These are phyloP conservation scores for Apophysomyces elegans DNA, from an alignment of 371 early-diverging fungal genomes.

Conservation along the genomic window DNA sequence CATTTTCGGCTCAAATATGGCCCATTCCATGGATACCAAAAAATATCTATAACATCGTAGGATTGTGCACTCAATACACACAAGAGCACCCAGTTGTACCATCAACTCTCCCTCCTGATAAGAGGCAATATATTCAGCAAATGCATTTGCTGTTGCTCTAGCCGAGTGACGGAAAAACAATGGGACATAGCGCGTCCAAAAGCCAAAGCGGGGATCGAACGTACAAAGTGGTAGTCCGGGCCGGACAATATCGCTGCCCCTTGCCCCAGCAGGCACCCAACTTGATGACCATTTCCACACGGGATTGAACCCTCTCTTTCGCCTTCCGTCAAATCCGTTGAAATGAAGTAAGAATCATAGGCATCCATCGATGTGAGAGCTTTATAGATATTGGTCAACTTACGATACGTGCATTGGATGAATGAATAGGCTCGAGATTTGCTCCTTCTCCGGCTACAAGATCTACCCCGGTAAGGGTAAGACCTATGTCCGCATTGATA, in stretches of 20 bases:
- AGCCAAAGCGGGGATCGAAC: not conserved
- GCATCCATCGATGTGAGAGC: constrained; percentile 1
- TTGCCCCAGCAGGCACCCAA: constrained; percentile 5
- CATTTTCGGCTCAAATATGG: no score
- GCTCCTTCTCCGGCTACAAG: constrained; percentile 97
- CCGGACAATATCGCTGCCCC: not conserved
- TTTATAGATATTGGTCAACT: not conserved
- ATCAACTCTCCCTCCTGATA: no score
- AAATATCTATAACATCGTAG: no score
- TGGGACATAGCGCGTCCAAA: no score
- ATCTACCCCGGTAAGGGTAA: constrained; percentile 98
- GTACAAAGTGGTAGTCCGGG: not conserved
- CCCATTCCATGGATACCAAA: no score
- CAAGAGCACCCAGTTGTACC: no score
- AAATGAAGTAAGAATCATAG: constrained; percentile 3
- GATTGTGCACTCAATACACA: no score
- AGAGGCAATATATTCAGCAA: no score
- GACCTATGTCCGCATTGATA: constrained; percentile 91
- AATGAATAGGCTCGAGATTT: constrained; percentile 80
- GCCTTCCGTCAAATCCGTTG: constrained; percentile 11
- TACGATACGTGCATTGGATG: constrained; percentile 1
- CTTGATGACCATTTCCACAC: constrained; percentile 5
- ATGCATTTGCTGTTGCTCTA: no score
- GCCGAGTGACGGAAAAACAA: no score
- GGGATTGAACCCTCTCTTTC: constrained; percentile 4